phyloP scores from a whole-genome alignment of 805 yeast species.

The Kodamaea lidongshanica region DNA sequence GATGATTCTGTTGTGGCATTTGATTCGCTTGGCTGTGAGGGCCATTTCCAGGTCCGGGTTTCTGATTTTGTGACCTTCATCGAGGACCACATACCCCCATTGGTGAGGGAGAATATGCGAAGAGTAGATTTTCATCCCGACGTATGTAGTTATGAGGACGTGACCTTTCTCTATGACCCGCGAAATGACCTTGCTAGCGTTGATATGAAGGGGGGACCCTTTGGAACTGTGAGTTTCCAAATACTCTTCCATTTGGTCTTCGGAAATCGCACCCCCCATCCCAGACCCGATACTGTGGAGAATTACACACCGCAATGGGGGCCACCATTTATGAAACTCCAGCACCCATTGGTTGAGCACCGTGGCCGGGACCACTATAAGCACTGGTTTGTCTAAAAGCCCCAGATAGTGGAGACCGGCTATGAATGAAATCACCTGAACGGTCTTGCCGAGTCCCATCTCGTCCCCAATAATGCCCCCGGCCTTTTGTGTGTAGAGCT shows the following conservation, averaged over 20 bases:
- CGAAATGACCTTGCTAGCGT: slow-evolving; percentile 46
- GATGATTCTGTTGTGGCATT: slow-evolving; percentile 80
- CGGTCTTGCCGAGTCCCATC: slow-evolving; percentile 96
- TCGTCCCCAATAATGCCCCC: slow-evolving; percentile 98
- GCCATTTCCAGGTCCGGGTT: slow-evolving; percentile 91
- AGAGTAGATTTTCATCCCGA: slow-evolving; percentile 69
- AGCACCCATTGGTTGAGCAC: slow-evolving; percentile 96
- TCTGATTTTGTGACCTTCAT: slow-evolving; percentile 95
- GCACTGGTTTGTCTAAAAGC: slow-evolving; percentile 64
- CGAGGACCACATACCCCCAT: slow-evolving; percentile 90
- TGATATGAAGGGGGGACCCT: slow-evolving; percentile 28
- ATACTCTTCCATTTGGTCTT: slow-evolving; percentile 45
- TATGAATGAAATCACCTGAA: slow-evolving; percentile 83
- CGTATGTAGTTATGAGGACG: slow-evolving; percentile 85
- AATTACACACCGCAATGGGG: slow-evolving; percentile 79
- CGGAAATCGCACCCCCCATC: slow-evolving; percentile 40
- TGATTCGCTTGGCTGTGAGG: slow-evolving; percentile 73
- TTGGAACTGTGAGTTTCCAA: slow-evolving; percentile 41
- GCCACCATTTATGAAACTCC: slow-evolving; percentile 98
- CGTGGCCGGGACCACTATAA: slow-evolving; percentile 94
- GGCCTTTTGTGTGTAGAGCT: slow-evolving; percentile 76
- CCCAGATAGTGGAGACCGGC: slow-evolving; percentile 88
- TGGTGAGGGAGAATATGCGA: slow-evolving; percentile 53
- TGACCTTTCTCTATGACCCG: slow-evolving; percentile 66
- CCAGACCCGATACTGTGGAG: slow-evolving; percentile 92